These are phyloP conservation scores for Leccinellum albellum DNA, from an alignment of 768 basidiomycete genomes.

Conservation along the genomic window DNA sequence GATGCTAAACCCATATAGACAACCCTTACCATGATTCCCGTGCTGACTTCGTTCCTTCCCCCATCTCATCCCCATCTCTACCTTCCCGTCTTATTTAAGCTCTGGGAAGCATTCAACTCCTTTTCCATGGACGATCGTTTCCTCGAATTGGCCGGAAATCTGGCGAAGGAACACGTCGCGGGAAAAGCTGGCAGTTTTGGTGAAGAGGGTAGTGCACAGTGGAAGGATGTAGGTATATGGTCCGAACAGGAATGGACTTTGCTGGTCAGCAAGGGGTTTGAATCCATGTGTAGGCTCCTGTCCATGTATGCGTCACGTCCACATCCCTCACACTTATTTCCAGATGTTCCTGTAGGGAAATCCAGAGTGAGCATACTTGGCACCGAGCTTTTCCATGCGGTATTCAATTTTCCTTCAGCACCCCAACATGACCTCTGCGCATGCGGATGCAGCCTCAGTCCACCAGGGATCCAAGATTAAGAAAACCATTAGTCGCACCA, in stretches of 20 bases:
- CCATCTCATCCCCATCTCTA: slow-evolving; percentile 62
- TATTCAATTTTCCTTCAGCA: slow-evolving; percentile 38
- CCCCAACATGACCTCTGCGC: slow-evolving; percentile 59
- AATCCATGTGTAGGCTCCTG: slow-evolving; percentile 62
- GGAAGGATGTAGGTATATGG: slow-evolving; percentile 90
- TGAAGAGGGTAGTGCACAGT: slow-evolving; percentile 51
- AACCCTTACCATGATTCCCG: slow-evolving; percentile 65
- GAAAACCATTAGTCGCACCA: slow-evolving; percentile 61
- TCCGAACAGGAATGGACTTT: slow-evolving; percentile 78
- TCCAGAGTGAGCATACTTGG: slow-evolving; percentile 45
- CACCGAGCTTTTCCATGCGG: neutral
- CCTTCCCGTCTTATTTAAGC: slow-evolving; percentile 64
- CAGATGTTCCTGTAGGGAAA: slow-evolving; percentile 50
- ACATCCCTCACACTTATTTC: slow-evolving; percentile 37
- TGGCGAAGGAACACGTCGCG: slow-evolving; percentile 72
- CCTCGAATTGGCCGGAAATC: slow-evolving; percentile 63
- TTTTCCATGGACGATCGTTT: slow-evolving; percentile 70
- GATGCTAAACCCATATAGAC: slow-evolving; percentile 40
- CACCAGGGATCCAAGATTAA: slow-evolving; percentile 59
- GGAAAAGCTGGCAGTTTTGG: slow-evolving; percentile 53
- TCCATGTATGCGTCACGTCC: neutral
- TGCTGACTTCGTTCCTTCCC: slow-evolving; percentile 76
- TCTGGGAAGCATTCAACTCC: slow-evolving; percentile 81
- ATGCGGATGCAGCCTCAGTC: slow-evolving; percentile 63
- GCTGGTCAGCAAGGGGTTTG: slow-evolving; percentile 77